These are phyloP conservation scores for Calonectria fujianensis DNA, from an alignment of 2,329 filamentous ascomycete species.

Conservation along the genomic window DNA sequence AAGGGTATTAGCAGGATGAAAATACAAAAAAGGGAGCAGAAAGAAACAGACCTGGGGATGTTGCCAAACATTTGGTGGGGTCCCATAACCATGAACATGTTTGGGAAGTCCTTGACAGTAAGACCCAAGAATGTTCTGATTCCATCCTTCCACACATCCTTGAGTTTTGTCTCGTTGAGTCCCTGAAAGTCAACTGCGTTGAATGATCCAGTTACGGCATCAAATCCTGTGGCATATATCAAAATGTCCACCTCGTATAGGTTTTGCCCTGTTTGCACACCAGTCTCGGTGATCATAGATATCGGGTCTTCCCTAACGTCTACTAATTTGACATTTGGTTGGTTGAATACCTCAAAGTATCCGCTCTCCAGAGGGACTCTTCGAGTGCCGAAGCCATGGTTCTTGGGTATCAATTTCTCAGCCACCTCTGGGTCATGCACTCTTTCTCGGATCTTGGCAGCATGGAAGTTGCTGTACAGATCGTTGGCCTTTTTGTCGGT, in stretches of 20 bases:
- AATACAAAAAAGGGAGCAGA: neutral
- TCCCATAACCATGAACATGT: conserved; percentile 69
- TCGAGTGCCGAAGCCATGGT: conserved; percentile 40
- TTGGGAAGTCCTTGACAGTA: conserved; percentile 65
- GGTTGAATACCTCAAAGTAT: conserved; percentile 43
- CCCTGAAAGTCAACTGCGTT: conserved; percentile 65
- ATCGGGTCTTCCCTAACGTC: conserved; percentile 45
- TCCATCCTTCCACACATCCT: conserved; percentile 61
- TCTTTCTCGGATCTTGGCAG: conserved; percentile 40
- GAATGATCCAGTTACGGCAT: conserved; percentile 57
- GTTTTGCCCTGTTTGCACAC: conserved; percentile 39
- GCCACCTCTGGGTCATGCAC: conserved; percentile 39
- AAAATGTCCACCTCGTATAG: conserved; percentile 47
- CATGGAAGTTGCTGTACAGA: conserved; percentile 41
- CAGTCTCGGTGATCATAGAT: conserved; percentile 42
- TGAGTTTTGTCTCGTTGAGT: conserved; percentile 61
- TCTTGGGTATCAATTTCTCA: conserved; percentile 42
- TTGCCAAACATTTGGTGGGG: conserved; percentile 67
- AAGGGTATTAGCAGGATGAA: neutral
- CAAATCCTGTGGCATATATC: conserved; percentile 50
- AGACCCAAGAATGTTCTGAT: conserved; percentile 65
- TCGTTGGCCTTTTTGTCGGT: conserved; percentile 41
- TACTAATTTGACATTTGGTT: conserved; percentile 41
- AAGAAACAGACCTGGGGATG: conserved; percentile 57
- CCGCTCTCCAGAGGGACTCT: conserved; percentile 40